Base-by-base conservation (phyloP, 306 rosid species). In the Hylodesmum podocarpum region DNA sequence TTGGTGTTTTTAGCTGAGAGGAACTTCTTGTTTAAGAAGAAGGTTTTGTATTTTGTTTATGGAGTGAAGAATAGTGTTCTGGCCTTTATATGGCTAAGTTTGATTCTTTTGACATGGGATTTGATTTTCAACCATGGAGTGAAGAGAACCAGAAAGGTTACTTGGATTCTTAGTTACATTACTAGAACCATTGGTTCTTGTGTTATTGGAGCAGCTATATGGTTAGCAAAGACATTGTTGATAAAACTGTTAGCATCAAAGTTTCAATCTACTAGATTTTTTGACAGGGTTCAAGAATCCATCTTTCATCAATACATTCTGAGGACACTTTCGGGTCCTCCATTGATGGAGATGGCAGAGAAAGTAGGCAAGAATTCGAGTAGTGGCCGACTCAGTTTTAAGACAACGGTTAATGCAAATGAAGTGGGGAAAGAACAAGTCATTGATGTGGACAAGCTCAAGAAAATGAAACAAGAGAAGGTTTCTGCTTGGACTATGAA, bases 401-500 rank as follows among this genome's bases (percentile, higher is more conserved):
- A 67, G 79, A 86, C 78, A 31, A 3, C 78, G 83, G 57, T 64
- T 62, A 82, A 81, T 1, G 59, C 66, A 70, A 85, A 83, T 0
- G 63, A 66, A 78, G 69, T 86, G 78, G 40, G 77, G 80, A 29
- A 87, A 87, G 79, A 88, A 83, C 89, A 91, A 77, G 96, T 90
- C 46, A 90, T 91, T 76, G 95, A 94, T 84, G 91, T 94, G 0
- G 97, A 91, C 13, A 90, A 84, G 85, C 91, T 94, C 10, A 86
- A 87, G 53, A 90, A 86, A 72, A 90, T 89, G 91, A 91, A 88
- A 70, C 91, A 83, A 68, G 95, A 76, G 75, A 91, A 80, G 28
- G 82, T 94, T 82, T 94, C 97, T 44, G 91, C 96, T 84, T 94
- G 93, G 97, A 94, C 98, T 4, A 86, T 94, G 93, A 91, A 80